Evolutionary conservation across 2,329 filamentous ascomycete species (phyloP).

Genomic region (Myotisia sp.): DNA sequence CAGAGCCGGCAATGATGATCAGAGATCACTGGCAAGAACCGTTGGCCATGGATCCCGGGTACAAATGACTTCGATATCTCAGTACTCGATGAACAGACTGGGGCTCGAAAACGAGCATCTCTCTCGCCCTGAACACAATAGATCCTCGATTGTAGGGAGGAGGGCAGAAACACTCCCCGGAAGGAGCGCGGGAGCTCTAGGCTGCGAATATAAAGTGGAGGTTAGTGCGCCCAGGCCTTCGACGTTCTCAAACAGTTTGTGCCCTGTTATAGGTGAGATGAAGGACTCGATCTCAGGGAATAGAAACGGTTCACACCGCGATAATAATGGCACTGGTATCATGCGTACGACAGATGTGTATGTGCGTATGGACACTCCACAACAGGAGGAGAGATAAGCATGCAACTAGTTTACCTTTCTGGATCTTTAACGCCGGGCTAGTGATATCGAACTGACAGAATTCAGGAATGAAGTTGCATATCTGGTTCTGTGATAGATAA

Average conservation of each 20-base stretch:
- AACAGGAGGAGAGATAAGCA: too few relatives aligned
- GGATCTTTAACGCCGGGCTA: not conserved
- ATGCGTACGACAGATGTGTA: constrained; percentile 14
- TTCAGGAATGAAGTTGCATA: too few relatives aligned
- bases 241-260: not conserved
- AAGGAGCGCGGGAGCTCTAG: not conserved
- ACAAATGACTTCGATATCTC: constrained; percentile 5
- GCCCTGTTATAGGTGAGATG: not conserved
- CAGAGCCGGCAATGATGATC: not conserved
- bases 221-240: constrained; percentile 7
- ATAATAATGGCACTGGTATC: too few relatives aligned
- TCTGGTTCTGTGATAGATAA: too few relatives aligned
- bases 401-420: too few relatives aligned
- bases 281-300: too few relatives aligned
- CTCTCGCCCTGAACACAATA: not conserved
- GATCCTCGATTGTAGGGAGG: not conserved
- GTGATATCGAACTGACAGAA: not conserved
- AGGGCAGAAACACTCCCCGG: too few relatives aligned
- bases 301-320: too few relatives aligned
- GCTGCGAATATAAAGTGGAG: constrained; percentile 12
- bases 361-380: constrained; percentile 8
- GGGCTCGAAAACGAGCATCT: constrained; percentile 1
- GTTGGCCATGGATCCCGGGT: constrained; percentile 1
- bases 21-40: not conserved
- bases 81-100: constrained; percentile 1